Percentiles rank a stretch among this genome's conserved stretches.
Evolutionary conservation across 2,329 filamentous ascomycete genomes (phyloP).

Genomic region (Aspergillus japonicus): DNA sequence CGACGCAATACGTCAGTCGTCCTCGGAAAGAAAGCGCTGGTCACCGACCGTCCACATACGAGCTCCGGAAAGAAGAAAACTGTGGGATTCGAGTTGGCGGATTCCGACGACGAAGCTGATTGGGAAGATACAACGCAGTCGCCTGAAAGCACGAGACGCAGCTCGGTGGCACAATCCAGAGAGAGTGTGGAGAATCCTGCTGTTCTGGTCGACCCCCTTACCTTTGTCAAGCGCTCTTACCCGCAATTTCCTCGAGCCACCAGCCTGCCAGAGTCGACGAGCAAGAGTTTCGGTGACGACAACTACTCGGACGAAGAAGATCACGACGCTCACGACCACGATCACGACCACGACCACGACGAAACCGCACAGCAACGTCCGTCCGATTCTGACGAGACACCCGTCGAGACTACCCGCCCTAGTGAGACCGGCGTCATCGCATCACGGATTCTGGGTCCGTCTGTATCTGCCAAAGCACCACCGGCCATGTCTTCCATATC

Average conservation of each 20-base stretch:
- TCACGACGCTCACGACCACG: slow-evolving; percentile 18
- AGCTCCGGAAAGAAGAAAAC: slow-evolving; percentile 45
- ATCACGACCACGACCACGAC: slow-evolving; percentile 17
- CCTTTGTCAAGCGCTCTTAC: slow-evolving; percentile 42
- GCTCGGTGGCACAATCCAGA: slow-evolving; percentile 41
- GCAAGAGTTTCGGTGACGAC: slow-evolving; percentile 31
- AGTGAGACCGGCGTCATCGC: slow-evolving; percentile 40
- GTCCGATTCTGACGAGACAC: slow-evolving; percentile 21
- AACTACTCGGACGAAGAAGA: slow-evolving; percentile 23
- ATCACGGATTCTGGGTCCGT: slow-evolving; percentile 38
- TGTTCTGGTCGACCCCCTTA: slow-evolving; percentile 40
- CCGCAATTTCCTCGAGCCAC: slow-evolving; percentile 40
- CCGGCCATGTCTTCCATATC: slow-evolving; percentile 51
- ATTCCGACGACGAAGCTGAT: slow-evolving; percentile 46
- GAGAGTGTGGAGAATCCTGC: slow-evolving; percentile 35
- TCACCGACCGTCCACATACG: slow-evolving; percentile 33
- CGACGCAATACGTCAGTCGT: slow-evolving; percentile 39
- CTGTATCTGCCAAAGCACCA: slow-evolving; percentile 45
- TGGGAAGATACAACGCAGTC: slow-evolving; percentile 52
- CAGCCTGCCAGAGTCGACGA: slow-evolving; percentile 40
- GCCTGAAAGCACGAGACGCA: slow-evolving; percentile 47
- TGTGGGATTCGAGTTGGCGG: slow-evolving; percentile 48
- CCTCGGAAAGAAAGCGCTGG: slow-evolving; percentile 40
- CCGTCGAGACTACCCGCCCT: slow-evolving; percentile 19
- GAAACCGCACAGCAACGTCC: slow-evolving; percentile 14